Base-by-base conservation (phyloP, 2,329 filamentous ascomycete species). In the Epichloe scottii region DNA sequence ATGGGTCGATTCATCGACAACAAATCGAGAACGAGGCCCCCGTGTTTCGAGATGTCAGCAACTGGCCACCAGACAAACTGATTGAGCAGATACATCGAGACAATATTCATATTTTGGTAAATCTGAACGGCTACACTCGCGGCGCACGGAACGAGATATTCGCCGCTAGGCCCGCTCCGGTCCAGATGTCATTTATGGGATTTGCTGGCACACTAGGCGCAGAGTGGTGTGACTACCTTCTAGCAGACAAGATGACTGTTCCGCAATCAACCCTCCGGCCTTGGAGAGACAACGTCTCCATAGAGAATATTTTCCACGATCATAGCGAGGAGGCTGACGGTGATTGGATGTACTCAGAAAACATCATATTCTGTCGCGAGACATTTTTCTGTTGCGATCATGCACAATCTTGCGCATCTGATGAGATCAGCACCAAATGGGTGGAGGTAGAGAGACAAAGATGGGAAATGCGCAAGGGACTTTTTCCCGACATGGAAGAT, bases 101-200 rank as follows among this genome's bases (percentile, higher is more conserved):
- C 63, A 82, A 84, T 6, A 93, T 98, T 48, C 93, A 98, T 63
- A 93, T 98, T 41, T 76, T 98, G 19, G 82, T 98, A 60, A 98
- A 98, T 57, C 76, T 98, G n/a, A 98, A 98, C 60, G 93, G 93
- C 11, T 98, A 98, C 66, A 98, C 93, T 0, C 79, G 93, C 50
- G 93, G 93, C 33, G 93, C 93, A n/a, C 82, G 90, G 23, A 98
- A 98, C 59, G 93, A 98, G 63, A 85, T 98, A 4, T 98, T 98
- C 65, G 93, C 93, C 21, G 93, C 93, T 21, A 82, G 94, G 26
- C 89, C 93, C 15, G 89, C 90, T 2, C 93, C 93, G 0, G 89
- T 98, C 42, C 93, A 98, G 58, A 98, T 98, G 93, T 95, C 93
- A 0, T 98, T 98, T 62, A 98, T 98, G 93, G 93, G 93, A 0